Base-by-base conservation (phyloP, 495 filamentous ascomycete species). In the Hyaloscypha finlandica region DNA sequence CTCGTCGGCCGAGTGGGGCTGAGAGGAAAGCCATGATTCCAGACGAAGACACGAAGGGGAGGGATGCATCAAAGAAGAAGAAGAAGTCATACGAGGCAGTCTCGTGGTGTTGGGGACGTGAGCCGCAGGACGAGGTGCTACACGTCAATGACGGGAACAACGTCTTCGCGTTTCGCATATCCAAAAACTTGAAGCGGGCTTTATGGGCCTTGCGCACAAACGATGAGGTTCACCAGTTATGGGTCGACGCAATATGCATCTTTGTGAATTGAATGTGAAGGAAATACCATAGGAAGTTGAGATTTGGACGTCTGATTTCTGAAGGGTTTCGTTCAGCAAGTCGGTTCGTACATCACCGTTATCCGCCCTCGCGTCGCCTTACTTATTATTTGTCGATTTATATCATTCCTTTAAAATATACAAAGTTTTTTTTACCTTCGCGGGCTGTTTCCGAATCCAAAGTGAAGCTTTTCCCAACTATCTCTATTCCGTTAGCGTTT, bases 231-330 rank as follows among this genome's bases (percentile, higher is more conserved):
- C 56, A 31, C 56, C 56, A n/a, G n/a, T 19, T 59, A 16, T 59
- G 56, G 56, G 39, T 59, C 11, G 56, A 59, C 35, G 56, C 56
- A 6, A 20, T 59, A 35, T 59, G 56, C 25, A 59, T 59, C 31
- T 53, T n/a, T n/a, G 51, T 53, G 19, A 4, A 53, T 53, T 19
- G 16, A 53, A 5, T 6, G 19, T 25, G 51, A 53, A 53, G 19
- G 22, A 53, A 53, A 53, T 25, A 53, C 51, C 51, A n/a, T 14
- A 19, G 51, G 22, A 53, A 53, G 19, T 53, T 53, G 51, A 53
- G 51, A 25, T 53, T 53, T 53, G 16, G 51, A 53, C 51, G 5
- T 53, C 51, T 53, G 51, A n/a, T 53, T 53, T 25, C 51, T 19
- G 51, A 53, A 14, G 22, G 51, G 51, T 53, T 53, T 25, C 51